phyloP scores from a whole-genome alignment of 2,329 filamentous ascomycete species.

The Leptographium lundbergii region DNA sequence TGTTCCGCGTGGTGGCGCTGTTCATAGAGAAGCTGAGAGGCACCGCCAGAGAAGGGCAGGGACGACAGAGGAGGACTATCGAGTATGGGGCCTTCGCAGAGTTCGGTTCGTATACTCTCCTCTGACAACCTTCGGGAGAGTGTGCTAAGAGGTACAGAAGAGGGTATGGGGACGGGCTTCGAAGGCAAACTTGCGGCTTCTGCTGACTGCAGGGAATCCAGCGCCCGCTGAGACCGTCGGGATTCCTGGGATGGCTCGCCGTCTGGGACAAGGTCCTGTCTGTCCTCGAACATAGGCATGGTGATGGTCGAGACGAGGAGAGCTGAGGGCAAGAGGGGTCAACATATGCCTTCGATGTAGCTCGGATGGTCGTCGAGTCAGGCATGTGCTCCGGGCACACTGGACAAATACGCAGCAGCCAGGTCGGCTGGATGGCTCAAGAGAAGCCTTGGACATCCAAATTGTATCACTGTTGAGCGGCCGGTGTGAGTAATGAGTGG shows the following conservation, averaged over 20 bases:
- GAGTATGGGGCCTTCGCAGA: constrained; percentile 44
- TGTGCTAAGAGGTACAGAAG: constrained; percentile 8
- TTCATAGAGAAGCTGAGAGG: too few species aligned
- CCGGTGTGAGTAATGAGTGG: background rate
- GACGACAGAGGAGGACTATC: constrained; percentile 23
- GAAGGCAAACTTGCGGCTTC: constrained; percentile 3
- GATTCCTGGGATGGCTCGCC: constrained; percentile 6
- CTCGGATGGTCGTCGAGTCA: background rate
- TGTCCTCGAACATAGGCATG: constrained; percentile 49
- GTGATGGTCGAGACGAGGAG: background rate
- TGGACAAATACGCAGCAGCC: background rate
- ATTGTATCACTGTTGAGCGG: background rate
- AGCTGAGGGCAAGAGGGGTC: background rate
- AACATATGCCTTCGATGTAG: background rate
- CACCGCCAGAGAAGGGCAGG: background rate
- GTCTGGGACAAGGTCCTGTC: constrained; percentile 24
- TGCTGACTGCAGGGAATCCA: background rate
- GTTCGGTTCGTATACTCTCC: constrained; percentile 47
- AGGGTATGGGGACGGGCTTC: constrained; percentile 12
- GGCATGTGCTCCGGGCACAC: background rate
- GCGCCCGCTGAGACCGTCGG: background rate
- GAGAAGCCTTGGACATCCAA: background rate
- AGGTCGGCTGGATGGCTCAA: background rate
- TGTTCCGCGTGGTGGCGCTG: too few species aligned
- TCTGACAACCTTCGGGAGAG: constrained; percentile 34